Conservation (phyloP, 1,284 basidiomycete genomes). For the Volvariella volvacea region DNA sequence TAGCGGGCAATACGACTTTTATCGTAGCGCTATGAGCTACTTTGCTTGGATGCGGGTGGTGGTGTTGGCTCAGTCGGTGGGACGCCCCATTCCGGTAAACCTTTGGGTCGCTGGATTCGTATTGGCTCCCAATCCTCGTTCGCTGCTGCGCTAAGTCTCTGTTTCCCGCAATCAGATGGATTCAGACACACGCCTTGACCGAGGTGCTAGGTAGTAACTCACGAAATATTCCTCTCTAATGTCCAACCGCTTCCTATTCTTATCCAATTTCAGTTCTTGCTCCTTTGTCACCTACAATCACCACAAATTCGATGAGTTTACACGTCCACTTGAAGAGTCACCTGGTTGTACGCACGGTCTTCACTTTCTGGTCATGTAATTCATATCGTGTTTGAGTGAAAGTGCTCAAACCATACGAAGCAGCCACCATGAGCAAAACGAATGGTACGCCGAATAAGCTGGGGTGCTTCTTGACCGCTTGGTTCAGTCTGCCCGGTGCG, state of each 20-base stretch:
- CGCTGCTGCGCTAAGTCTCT: slow-evolving; percentile 60
- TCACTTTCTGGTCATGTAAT: slow-evolving; percentile 75
- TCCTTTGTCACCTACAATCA: slow-evolving; percentile 66
- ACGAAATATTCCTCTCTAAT: slow-evolving; percentile 96
- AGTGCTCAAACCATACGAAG: slow-evolving; percentile 79
- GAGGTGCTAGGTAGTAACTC: slow-evolving; percentile 34
- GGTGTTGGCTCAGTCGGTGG: slow-evolving; percentile 49
- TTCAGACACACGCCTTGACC: slow-evolving; percentile 5
- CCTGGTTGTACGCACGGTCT: slow-evolving; percentile 40
- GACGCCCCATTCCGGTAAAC: slow-evolving; percentile 85
- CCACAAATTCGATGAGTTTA: background rate
- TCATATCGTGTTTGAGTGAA: slow-evolving; percentile 94
- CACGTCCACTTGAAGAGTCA: background rate
- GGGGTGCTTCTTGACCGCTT: slow-evolving; percentile 49
- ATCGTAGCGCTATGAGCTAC: too few relatives aligned
- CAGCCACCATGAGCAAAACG: slow-evolving; percentile 76
- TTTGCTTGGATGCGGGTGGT: slow-evolving; percentile 12
- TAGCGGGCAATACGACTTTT: too few relatives aligned
- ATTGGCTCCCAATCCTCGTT: slow-evolving; percentile 86
- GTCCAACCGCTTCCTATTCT: slow-evolving; percentile 82
- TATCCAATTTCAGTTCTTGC: slow-evolving; percentile 77
- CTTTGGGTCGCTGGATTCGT: slow-evolving; percentile 76
- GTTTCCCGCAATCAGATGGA: slow-evolving; percentile 2
- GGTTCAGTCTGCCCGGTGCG: slow-evolving; percentile 37
- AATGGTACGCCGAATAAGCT: slow-evolving; percentile 85